Base-by-base conservation (phyloP, 208 protist genomes). In the Wallacemonas sp. region DNA sequence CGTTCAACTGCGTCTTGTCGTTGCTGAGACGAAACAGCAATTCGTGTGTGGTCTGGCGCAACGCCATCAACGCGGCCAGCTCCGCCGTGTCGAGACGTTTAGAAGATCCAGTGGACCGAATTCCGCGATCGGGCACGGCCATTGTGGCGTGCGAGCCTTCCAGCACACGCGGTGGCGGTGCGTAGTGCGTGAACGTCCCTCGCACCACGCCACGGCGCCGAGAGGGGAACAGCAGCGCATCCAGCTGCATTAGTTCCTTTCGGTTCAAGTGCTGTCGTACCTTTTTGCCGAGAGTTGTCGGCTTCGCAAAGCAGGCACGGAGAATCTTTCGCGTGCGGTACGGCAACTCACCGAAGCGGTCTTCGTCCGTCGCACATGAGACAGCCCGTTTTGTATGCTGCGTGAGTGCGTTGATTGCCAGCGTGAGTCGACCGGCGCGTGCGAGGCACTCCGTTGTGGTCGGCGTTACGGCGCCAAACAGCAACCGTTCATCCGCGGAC, bases 261-360 rank as follows among this genome's bases (percentile, higher is more conserved):
- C 72, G 62, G 21, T 46, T 65, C 38, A 91, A 45, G 3, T 66
- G 56, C 11, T 55, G 33, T 17, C 75, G 71, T 5, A 91, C 68
- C 1, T 82, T 79, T 26, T 66, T 77, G 12, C 81, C 72, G 9
- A 91, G 69, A 0, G 60, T 42, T 49, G 62, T 81, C 30, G 26
- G 42, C 24, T 58, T 31, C 45, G 36, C 34, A 54, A 71, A 85
- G 61, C 62, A 91, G 19, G 68, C 38, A 2, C 72, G 72, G 2
- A 88, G 15, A 5, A 22, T 24, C 2, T 61, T 53, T 21, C 54
- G 66, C n/a, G 62, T 66, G 28, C 31, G 22, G 12, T 36, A 46
- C 1, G 63, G 63, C 38, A 75, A n/a, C n/a, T n/a, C n/a, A n/a
- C n/a, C n/a, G n/a, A n/a, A n/a, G n/a, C n/a, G n/a, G n/a, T n/a